Evolutionary conservation across 1,284 basidiomycete genomes (phyloP).

Genomic region (Psilocybe mexicana): DNA sequence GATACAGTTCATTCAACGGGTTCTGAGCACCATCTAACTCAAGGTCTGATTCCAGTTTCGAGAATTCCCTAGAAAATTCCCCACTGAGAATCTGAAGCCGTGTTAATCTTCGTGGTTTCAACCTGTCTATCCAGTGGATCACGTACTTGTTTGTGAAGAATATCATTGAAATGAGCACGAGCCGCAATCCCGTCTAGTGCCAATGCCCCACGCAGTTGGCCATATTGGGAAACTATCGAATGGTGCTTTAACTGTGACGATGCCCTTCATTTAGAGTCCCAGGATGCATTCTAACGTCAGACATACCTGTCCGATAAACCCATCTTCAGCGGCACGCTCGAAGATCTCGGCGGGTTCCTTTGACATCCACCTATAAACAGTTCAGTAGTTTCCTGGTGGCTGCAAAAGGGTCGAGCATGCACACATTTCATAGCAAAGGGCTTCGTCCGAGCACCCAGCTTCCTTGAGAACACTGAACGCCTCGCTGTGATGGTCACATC

Average conservation of each 20-base stretch:
- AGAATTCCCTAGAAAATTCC: slow-evolving; percentile 59
- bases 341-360: slow-evolving; percentile 74
- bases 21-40: slow-evolving; percentile 59
- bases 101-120: not conserved
- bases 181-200: slow-evolving; percentile 51
- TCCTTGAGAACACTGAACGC: slow-evolving; percentile 64
- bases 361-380: slow-evolving; percentile 61
- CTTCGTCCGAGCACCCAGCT: slow-evolving; percentile 67
- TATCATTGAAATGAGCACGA: slow-evolving; percentile 57
- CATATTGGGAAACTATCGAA: slow-evolving; percentile 62
- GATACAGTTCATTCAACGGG: slow-evolving; percentile 57
- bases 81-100: slow-evolving; percentile 52
- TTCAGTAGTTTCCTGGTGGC: not conserved
- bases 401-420: slow-evolving; percentile 14
- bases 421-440: slow-evolving; percentile 66
- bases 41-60: slow-evolving; percentile 55
- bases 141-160: slow-evolving; percentile 55
- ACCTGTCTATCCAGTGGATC: not conserved
- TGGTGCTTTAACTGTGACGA: slow-evolving; percentile 55
- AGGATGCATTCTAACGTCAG: not conserved
- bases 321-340: slow-evolving; percentile 66
- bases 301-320: slow-evolving; percentile 51
- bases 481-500: slow-evolving; percentile 38
- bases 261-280: slow-evolving; percentile 3
- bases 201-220: slow-evolving; percentile 59